Conservation (phyloP, 495 filamentous ascomycete genomes). For the Podospora pseudoanserina region DNA sequence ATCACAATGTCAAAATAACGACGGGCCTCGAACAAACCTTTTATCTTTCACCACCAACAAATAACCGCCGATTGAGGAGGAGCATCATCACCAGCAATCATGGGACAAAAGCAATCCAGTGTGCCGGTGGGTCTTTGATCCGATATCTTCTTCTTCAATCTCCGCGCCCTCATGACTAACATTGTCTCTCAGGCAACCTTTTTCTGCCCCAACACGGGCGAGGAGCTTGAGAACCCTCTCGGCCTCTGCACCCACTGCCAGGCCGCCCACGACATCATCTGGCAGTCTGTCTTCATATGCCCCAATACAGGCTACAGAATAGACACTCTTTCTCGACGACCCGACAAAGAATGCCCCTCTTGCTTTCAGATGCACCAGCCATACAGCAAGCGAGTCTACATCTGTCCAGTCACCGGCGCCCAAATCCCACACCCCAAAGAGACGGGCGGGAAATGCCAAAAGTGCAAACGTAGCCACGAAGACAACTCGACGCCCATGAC, state of each 20-base stretch:
- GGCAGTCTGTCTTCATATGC: constrained; percentile 34
- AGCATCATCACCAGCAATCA: not conserved
- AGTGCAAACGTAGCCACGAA: constrained; percentile 28
- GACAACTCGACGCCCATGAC: constrained; percentile 31
- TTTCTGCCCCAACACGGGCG: constrained; percentile 33
- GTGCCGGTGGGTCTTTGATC: constrained; percentile 10
- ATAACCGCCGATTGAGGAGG: not conserved
- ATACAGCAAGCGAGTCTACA: constrained; percentile 31
- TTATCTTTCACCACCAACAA: not conserved
- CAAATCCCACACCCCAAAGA: constrained; percentile 29
- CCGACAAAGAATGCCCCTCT: constrained; percentile 29
- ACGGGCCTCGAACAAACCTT: not conserved
- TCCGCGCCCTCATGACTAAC: not conserved
- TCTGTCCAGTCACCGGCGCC: constrained; percentile 34
- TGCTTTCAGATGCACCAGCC: constrained; percentile 34
- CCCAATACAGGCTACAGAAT: constrained; percentile 37
- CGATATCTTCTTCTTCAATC: no score
- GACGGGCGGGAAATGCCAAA: constrained; percentile 27
- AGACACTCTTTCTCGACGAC: constrained; percentile 17
- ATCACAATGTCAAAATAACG: constrained; percentile 8
- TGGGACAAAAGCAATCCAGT: constrained; percentile 22
- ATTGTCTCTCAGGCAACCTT: constrained; percentile 18
- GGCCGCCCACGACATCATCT: constrained; percentile 34
- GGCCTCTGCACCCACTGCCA: constrained; percentile 29
- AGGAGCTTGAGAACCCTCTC: constrained; percentile 23